Conservation (phyloP, 805 yeast species). For the Yamadazyma philogaea region DNA sequence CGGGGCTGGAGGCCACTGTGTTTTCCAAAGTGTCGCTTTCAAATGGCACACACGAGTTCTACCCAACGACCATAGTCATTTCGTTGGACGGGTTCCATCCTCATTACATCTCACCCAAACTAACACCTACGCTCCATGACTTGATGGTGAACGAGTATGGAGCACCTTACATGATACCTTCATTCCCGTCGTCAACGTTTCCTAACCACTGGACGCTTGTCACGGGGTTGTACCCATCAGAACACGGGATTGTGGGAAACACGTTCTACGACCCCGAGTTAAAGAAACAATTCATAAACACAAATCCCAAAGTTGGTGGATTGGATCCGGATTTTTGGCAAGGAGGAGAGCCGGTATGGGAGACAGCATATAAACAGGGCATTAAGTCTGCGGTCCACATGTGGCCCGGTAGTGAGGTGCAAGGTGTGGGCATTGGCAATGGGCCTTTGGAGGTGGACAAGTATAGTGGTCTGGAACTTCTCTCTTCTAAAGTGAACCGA, state of each 20-base stretch:
- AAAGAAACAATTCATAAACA: conserved; percentile 59
- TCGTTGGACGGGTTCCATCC: conserved; percentile 93
- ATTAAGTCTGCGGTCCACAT: conserved; percentile 76
- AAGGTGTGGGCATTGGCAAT: conserved; percentile 38
- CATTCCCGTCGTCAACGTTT: conserved; percentile 85
- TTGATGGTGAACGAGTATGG: conserved; percentile 52
- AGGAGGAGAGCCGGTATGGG: conserved; percentile 89
- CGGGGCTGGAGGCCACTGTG: not conserved
- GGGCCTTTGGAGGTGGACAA: conserved; percentile 52
- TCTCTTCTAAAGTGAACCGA: conserved; percentile 55
- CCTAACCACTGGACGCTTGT: conserved; percentile 91
- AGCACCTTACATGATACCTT: conserved; percentile 82
- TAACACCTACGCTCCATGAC: conserved; percentile 70
- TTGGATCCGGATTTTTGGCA: conserved; percentile 64
- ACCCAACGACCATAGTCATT: conserved; percentile 76
- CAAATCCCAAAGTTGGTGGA: conserved; percentile 50
- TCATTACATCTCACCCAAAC: conserved; percentile 61
- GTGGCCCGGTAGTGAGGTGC: conserved; percentile 95
- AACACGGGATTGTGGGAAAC: conserved; percentile 87
- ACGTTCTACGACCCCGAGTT: conserved; percentile 64
- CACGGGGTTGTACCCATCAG: conserved; percentile 79
- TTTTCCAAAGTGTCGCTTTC: conserved; percentile 22
- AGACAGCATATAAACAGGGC: conserved; percentile 63
- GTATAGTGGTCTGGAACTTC: conserved; percentile 61
- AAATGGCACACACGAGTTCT: conserved; percentile 67